Evolutionary conservation across 805 yeast species (phyloP).

Genomic region (Ogataea salicorniae): DNA sequence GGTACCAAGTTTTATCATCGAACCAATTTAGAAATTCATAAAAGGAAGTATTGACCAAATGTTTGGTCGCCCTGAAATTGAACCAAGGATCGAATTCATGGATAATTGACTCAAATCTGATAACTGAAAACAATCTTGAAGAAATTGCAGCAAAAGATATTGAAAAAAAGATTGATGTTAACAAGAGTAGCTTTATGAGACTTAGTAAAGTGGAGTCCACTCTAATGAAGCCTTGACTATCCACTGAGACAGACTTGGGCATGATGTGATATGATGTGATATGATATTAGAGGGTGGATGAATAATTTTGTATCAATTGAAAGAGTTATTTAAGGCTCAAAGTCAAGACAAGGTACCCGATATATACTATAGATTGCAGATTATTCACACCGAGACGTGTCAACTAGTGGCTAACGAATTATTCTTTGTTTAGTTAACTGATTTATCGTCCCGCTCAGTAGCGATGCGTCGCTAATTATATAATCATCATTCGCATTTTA

Average conservation of each 20-base stretch:
- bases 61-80: slow-evolving; percentile 94
- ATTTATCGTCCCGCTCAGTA: too few relatives aligned
- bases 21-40: slow-evolving; percentile 96
- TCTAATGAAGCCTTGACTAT: slow-evolving; percentile 24
- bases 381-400: too few relatives aligned
- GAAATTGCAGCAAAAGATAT: slow-evolving; percentile 90
- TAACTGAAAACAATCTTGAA: slow-evolving; percentile 91
- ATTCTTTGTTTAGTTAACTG: too few relatives aligned
- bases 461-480: too few relatives aligned
- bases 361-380: too few relatives aligned
- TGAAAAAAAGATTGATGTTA: slow-evolving; percentile 62
- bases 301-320: too few relatives aligned
- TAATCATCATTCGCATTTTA: too few relatives aligned
- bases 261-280: too few relatives aligned
- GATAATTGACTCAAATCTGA: slow-evolving; percentile 91
- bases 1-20: slow-evolving; percentile 98
- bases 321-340: too few relatives aligned
- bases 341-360: too few relatives aligned
- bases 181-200: slow-evolving; percentile 39
- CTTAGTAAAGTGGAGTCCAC: slow-evolving; percentile 19
- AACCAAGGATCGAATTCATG: slow-evolving; percentile 98
- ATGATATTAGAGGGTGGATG: too few relatives aligned
- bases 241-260: slow-evolving; percentile 13
- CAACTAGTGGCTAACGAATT: too few relatives aligned
- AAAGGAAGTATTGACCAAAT: slow-evolving; percentile 75